Evolutionary conservation across 208 protist genomes (phyloP), one percentile per base, ranked within the genome.

Genomic region (Phytomonas serpens): DNA sequence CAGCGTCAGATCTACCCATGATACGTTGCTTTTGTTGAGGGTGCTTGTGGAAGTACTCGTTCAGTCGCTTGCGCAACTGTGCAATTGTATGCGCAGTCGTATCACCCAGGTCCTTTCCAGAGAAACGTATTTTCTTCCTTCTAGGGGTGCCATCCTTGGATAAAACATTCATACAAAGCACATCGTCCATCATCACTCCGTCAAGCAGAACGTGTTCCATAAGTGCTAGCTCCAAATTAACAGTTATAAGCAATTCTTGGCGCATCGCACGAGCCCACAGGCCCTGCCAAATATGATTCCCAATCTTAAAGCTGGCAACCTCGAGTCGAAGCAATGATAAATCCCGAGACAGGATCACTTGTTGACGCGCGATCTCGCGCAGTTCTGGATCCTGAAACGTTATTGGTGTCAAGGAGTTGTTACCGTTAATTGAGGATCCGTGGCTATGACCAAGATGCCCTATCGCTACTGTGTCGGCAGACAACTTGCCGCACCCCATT

Each of bases 201-300:
- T 85, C 76, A 7, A 93, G 77, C 13, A 92, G 52, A 64, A 95
- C 88, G 61, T 76, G 72, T 68, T 92, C 86, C 82, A 95, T 86
- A 67, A 89, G 78, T 34, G 80, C 77, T 37, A 79, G 62, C 67
- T 95, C 87, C 38, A 85, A 72, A 71, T 74, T 40, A 69, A 89
- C 61, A 3, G 86, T 77, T 11, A 87, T 77, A 4, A 93, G 67
- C n/a, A 95, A 72, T 68, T 93, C 84, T 67, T 89, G 81, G 31
- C 88, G 90, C 85, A 96, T 87, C 27, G 80, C 80, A 31, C 87
- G 88, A 16, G 88, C 84, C 88, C 90, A 96, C 64, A 96, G 62
- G 23, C 88, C 88, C 67, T 96, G 88, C 84, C 83, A 93, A 61
- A 93, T 81, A 2, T 77, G 79, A 4, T 88, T 86, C 16, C 78